phyloP scores from a whole-genome alignment of 495 filamentous ascomycete genomes.

The Neurospora sp. region DNA sequence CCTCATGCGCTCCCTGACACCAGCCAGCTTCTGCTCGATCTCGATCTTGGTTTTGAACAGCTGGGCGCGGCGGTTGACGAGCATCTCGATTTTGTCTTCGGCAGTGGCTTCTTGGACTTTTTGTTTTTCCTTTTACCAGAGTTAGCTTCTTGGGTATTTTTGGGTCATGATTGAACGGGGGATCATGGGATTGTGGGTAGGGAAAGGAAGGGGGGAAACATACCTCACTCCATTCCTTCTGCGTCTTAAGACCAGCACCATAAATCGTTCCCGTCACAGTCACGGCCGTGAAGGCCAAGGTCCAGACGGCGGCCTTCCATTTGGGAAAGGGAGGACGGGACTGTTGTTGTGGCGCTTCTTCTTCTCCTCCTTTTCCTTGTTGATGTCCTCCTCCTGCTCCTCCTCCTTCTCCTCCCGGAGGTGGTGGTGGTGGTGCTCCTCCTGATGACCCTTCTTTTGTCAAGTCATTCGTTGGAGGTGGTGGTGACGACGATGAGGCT shows the following conservation, averaged over 20 bases:
- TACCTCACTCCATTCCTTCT: constrained; percentile 30
- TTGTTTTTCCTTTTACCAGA: constrained; percentile 16
- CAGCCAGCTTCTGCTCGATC: constrained; percentile 27
- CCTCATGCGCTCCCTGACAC: constrained; percentile 22
- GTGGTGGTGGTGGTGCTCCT: background rate
- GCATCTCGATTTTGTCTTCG: constrained; percentile 26
- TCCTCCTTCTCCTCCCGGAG: background rate
- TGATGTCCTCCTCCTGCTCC: background rate
- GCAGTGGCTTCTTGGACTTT: constrained; percentile 18
- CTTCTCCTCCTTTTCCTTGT: background rate
- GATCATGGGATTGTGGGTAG: background rate
- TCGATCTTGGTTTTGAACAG: constrained; percentile 22
- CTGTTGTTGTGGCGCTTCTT: background rate
- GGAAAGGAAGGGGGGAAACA: background rate
- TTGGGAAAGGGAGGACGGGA: constrained; percentile 18
- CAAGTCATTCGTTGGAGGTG: background rate
- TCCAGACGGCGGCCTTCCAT: constrained; percentile 25
- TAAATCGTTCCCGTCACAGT: constrained; percentile 41
- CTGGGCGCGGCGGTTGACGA: constrained; percentile 23
- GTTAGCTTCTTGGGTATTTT: background rate
- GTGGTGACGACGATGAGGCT: background rate
- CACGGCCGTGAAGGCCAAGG: constrained; percentile 38
- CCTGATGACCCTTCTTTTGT: background rate
- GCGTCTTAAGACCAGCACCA: constrained; percentile 49
- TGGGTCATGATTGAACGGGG: background rate